These are phyloP conservation scores for Linum tenue DNA, from an alignment of 345 rosid species.

Conservation along the genomic window DNA sequence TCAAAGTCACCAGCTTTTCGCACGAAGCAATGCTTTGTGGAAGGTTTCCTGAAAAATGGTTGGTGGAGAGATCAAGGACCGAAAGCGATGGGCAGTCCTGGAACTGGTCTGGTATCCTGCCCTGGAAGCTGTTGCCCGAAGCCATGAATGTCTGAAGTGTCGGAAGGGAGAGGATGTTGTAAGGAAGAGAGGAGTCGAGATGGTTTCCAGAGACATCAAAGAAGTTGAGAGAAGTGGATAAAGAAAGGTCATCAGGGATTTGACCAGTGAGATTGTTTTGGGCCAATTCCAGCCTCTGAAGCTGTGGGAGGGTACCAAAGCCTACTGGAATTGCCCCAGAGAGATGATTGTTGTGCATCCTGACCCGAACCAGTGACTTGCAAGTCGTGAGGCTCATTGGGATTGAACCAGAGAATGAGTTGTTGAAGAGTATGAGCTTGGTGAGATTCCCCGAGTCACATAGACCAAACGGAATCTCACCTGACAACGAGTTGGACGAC, in stretches of 20 bases:
- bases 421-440: constrained; percentile 75
- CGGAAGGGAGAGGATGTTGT: constrained; percentile 56
- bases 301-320: constrained; percentile 51
- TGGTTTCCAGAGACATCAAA: constrained; percentile 64
- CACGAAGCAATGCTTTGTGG: constrained; percentile 65
- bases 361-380: constrained; percentile 58
- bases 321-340: constrained; percentile 62
- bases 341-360: constrained; percentile 58
- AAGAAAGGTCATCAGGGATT: constrained; percentile 55
- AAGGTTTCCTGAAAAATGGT: constrained; percentile 52
- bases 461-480: constrained; percentile 52
- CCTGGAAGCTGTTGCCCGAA: constrained; percentile 57
- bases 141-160: constrained; percentile 65
- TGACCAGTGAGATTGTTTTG: constrained; percentile 67
- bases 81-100: constrained; percentile 72
- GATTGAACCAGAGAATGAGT: constrained; percentile 52
- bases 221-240: constrained; percentile 68
- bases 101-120: constrained; percentile 59
- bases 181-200: constrained; percentile 58
- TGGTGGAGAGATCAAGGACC: constrained; percentile 70
- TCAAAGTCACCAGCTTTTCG: constrained; percentile 60
- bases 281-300: constrained; percentile 77
- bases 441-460: constrained; percentile 60
- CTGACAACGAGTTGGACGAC: constrained; percentile 58
- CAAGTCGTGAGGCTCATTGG: constrained; percentile 50